Conservation (phyloP, 2,329 filamentous ascomycete genomes). For the Cladosporium sp. region DNA sequence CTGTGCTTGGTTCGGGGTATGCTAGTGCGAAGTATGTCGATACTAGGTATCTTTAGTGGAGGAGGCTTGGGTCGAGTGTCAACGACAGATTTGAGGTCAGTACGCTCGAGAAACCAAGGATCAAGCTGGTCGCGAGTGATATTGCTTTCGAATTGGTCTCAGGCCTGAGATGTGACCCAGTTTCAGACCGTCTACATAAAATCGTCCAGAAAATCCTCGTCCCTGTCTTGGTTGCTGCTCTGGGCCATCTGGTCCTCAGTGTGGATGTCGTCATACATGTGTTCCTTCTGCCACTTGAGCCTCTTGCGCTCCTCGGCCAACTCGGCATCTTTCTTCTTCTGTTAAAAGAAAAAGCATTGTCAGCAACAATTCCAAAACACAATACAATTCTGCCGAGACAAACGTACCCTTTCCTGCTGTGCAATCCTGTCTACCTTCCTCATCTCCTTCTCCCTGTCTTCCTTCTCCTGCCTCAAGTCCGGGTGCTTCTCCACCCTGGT, state of each 20-base stretch:
- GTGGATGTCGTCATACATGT: slow-evolving; percentile 92
- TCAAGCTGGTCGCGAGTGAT: too few species aligned
- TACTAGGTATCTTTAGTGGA: slow-evolving; percentile 31
- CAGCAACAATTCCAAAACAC: background rate
- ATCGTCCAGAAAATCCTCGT: slow-evolving; percentile 76
- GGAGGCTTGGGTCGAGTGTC: background rate
- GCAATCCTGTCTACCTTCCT: slow-evolving; percentile 65
- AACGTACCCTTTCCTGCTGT: slow-evolving; percentile 55
- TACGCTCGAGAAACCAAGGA: background rate
- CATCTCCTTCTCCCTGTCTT: slow-evolving; percentile 67
- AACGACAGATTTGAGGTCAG: background rate
- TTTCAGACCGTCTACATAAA: slow-evolving; percentile 59
- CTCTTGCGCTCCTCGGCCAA: slow-evolving; percentile 76
- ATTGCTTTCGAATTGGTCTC: too few species aligned
- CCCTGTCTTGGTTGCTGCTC: slow-evolving; percentile 80
- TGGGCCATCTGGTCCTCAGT: slow-evolving; percentile 71
- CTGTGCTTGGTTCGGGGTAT: slow-evolving; percentile 43
- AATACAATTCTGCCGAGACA: background rate
- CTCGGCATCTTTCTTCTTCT: slow-evolving; percentile 70
- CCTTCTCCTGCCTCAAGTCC: slow-evolving; percentile 75
- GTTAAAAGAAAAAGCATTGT: background rate
- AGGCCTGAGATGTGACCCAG: too few species aligned
- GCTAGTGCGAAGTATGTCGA: slow-evolving; percentile 38
- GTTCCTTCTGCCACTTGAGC: slow-evolving; percentile 92
- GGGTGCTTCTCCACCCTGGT: slow-evolving; percentile 85